These are phyloP conservation scores for Mrakia blollopis DNA, from an alignment of 768 basidiomycete species.

Conservation along the genomic window DNA sequence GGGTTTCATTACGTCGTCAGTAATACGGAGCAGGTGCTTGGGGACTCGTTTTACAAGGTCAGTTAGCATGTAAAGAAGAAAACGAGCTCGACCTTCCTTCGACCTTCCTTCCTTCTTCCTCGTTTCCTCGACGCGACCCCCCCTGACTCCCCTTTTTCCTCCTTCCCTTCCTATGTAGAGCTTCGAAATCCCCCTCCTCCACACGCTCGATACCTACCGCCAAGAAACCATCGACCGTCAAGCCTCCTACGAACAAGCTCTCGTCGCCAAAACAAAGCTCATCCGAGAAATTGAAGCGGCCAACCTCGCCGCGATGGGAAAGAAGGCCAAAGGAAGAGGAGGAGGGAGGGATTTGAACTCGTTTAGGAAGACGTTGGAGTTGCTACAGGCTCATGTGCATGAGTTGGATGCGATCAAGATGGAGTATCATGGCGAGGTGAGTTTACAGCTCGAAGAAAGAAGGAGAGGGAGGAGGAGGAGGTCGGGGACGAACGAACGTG, in stretches of 20 bases:
- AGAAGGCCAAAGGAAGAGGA: slow-evolving; percentile 35
- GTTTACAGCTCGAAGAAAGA: neutral
- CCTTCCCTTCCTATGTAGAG: slow-evolving; percentile 42
- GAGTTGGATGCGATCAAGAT: slow-evolving; percentile 81
- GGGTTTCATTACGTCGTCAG: slow-evolving; percentile 87
- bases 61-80: neutral
- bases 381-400: slow-evolving; percentile 50
- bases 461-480: neutral
- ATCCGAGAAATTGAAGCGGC: slow-evolving; percentile 80
- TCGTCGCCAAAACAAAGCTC: slow-evolving; percentile 74
- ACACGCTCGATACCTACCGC: slow-evolving; percentile 75
- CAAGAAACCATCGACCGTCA: slow-evolving; percentile 60
- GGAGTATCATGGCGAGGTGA: slow-evolving; percentile 66
- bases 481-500: no score
- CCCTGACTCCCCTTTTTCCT: neutral
- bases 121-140: no score
- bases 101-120: no score
- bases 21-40: slow-evolving; percentile 88
- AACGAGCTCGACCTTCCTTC: no score
- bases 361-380: slow-evolving; percentile 2
- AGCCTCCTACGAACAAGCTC: slow-evolving; percentile 55
- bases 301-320: slow-evolving; percentile 51
- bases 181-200: slow-evolving; percentile 83
- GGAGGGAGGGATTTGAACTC: slow-evolving; percentile 69
- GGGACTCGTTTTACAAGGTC: slow-evolving; percentile 64